Percentiles rank a stretch among this genome's conserved stretches.
Evolutionary conservation across 2,329 filamentous ascomycete species (phyloP).

Genomic region (Dothidotthia symphoricarpi): DNA sequence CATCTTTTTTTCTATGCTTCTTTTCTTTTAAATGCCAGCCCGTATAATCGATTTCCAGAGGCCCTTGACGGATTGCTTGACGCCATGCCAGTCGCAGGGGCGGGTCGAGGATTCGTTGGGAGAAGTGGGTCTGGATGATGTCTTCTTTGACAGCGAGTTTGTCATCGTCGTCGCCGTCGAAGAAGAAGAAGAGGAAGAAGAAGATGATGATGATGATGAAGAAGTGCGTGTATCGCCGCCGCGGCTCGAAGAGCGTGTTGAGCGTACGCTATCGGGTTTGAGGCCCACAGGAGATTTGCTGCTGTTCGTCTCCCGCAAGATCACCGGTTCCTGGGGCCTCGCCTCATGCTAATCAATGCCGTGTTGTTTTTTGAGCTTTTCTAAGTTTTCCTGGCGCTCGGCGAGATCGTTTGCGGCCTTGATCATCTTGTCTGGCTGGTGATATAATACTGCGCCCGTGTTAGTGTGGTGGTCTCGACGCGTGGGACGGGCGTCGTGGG

Average conservation of each 20-base stretch:
- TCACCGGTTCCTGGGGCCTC: conserved; percentile 50
- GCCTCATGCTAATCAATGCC: conserved; percentile 79
- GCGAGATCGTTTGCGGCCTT: conserved; percentile 92
- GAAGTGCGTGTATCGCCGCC: conserved; percentile 13
- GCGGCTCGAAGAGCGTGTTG: conserved; percentile 27
- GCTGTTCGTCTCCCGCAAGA: conserved; percentile 30
- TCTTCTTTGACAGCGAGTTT: too few relatives aligned
- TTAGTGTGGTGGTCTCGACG: conserved; percentile 3
- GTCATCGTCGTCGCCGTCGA: too few relatives aligned
- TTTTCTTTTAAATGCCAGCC: conserved; percentile 35
- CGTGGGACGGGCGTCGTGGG: not conserved
- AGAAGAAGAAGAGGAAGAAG: too few relatives aligned
- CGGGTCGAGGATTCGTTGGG: conserved; percentile 22
- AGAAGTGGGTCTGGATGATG: too few relatives aligned
- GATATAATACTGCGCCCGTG: conserved; percentile 61
- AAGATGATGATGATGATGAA: too few relatives aligned
- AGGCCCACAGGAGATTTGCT: conserved; percentile 40
- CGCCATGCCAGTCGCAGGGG: conserved; percentile 33
- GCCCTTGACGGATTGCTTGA: conserved; percentile 33
- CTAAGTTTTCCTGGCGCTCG: conserved; percentile 92
- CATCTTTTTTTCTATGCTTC: too few relatives aligned
- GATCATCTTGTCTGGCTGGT: conserved; percentile 75
- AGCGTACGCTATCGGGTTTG: conserved; percentile 31
- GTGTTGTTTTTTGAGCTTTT: conserved; percentile 95
- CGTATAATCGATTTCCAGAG: conserved; percentile 32